Evolutionary conservation across 2,329 filamentous ascomycete genomes (phyloP).

Genomic region (Alternaria dauci): DNA sequence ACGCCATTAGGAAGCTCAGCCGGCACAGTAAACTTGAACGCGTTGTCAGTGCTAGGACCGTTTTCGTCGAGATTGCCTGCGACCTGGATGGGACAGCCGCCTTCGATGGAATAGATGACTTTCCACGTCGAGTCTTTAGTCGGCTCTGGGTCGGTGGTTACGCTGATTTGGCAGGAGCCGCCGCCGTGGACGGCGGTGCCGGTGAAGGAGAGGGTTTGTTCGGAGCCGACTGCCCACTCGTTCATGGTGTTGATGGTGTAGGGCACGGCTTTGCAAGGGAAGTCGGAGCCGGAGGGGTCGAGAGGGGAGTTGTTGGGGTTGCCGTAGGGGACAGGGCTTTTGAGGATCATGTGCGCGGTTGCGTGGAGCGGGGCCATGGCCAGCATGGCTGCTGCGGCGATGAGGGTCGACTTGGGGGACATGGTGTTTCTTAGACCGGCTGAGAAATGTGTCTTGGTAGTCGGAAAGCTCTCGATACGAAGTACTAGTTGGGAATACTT

Average conservation of each 20-base stretch:
- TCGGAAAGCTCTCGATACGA: conserved; percentile 6
- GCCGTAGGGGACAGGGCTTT: conserved; percentile 71
- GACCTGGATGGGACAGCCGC: conserved; percentile 72
- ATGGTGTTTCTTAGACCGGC: conserved; percentile 20
- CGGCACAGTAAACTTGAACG: conserved; percentile 64
- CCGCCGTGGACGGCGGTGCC: conserved; percentile 85
- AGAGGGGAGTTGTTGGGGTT: conserved; percentile 69
- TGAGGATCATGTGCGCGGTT: conserved; percentile 80
- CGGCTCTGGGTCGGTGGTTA: conserved; percentile 79
- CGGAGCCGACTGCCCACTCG: conserved; percentile 68
- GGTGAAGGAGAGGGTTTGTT: conserved; percentile 68
- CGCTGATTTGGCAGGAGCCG: conserved; percentile 85
- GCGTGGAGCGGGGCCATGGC: conserved; percentile 62
- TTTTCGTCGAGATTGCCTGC: conserved; percentile 44
- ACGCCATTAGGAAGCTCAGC: conserved; percentile 75
- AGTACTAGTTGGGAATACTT: neutral
- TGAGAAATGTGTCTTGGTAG: conserved; percentile 2
- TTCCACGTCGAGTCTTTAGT: conserved; percentile 76
- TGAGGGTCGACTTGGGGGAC: conserved; percentile 18
- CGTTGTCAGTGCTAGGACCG: conserved; percentile 37
- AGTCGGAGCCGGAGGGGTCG: conserved; percentile 66
- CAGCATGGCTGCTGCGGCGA: conserved; percentile 30
- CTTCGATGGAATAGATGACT: conserved; percentile 87
- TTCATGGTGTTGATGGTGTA: conserved; percentile 63
- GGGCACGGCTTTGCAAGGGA: conserved; percentile 74